Evolutionary conservation across 176 grass and related monocot species (phyloP), one percentile per base, ranked within the genome.

Genomic region (Phragmites australis): DNA sequence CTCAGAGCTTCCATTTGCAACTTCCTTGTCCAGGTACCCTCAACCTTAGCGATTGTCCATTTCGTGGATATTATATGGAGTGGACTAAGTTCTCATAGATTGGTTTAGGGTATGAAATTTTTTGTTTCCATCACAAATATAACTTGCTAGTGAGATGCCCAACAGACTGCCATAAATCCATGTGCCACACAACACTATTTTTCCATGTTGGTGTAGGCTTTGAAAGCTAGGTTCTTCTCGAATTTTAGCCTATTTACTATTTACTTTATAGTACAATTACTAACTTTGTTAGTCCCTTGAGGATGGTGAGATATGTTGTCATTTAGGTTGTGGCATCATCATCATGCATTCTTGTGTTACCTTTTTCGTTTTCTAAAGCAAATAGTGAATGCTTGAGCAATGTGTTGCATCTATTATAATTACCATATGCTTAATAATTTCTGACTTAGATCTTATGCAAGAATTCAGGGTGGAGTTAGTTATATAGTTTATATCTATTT

Each of bases 1-100:
- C 18, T 26, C 1, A 13, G 37, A 27, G 9, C 56, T 64, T 54
- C 14, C 1, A 48, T 53, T 45, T 70, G 55, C 3, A 9, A 48
- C 15, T 70, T 19, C 37, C 76, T 54, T 49, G 34, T 77, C 29
- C 51, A 87, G 79, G 79, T 87, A 87, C 41, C 34, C 58, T 2
- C 21, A 6, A 56, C 43, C 16, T 22, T 13, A 22, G 16, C 10
- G 7, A 37, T 56, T 73, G 16, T 41, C 41, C 2, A 48, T 9
- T 39, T 12, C 19, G 19, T 42, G 64, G 27, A 49, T 50, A 50
- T 63, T 57, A 9, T 66, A 15, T 11, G 48, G 8, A 48, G 51
- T 67, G 29, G 3, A 45, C 16, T 67, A 41, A 29, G 8, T 1
- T 6, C 0, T 37, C 15, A 25, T 56, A 34, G 26, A 45, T 65